Evolutionary conservation across 2,329 filamentous ascomycete genomes (phyloP).

Genomic region (Penicillium polonicum): DNA sequence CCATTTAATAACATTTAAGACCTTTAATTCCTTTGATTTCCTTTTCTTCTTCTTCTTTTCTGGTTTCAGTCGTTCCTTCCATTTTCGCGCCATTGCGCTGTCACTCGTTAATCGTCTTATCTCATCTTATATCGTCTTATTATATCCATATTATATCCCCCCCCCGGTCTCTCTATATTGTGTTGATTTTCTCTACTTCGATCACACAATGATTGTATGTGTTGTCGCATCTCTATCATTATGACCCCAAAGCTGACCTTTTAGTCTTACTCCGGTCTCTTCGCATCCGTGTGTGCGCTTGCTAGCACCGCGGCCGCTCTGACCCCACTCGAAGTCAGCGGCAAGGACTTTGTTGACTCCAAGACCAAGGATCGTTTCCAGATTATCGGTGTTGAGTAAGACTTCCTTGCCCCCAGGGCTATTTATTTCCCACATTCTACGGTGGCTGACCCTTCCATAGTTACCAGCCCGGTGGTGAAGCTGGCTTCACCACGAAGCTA

Average conservation of each 20-base stretch:
- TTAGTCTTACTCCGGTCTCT: constrained; percentile 33
- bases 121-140: neutral
- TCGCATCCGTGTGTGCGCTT: constrained; percentile 44
- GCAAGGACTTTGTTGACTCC: constrained; percentile 62
- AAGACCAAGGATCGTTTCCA: constrained; percentile 59
- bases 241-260: neutral
- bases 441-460: constrained; percentile 33
- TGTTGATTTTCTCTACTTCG: neutral
- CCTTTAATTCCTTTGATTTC: neutral
- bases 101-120: constrained; percentile 22
- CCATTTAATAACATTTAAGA: neutral
- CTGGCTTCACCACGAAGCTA: constrained; percentile 53
- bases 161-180: neutral
- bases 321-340: constrained; percentile 56
- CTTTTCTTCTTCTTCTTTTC: neutral
- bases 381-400: constrained; percentile 62
- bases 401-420: constrained; percentile 2
- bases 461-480: constrained; percentile 63
- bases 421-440: neutral
- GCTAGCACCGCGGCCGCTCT: constrained; percentile 52
- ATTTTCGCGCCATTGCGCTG: constrained; percentile 16
- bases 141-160: neutral
- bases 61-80: constrained; percentile 13
- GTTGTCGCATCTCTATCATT: neutral
- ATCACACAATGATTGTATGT: constrained; percentile 28